phyloP scores from a whole-genome alignment of 768 basidiomycete genomes.

The Hypholoma sublateritium region DNA sequence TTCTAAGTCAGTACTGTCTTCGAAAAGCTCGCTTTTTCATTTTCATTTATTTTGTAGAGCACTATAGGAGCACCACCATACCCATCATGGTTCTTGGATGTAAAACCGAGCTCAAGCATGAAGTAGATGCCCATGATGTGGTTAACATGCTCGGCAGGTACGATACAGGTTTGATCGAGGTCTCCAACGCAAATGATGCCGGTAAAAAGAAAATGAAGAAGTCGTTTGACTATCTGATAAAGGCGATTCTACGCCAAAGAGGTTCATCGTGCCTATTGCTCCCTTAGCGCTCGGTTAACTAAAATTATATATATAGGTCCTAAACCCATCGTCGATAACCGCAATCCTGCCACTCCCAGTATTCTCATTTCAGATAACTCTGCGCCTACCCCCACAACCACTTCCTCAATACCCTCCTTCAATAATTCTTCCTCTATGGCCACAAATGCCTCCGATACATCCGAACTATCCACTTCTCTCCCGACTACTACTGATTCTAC shows the following conservation, averaged over 20 bases:
- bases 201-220: constrained; percentile 74
- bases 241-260: constrained; percentile 55
- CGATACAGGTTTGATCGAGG: constrained; percentile 79
- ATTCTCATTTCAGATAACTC: constrained; percentile 41
- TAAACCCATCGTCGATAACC: constrained; percentile 38
- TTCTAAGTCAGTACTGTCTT: constrained; percentile 60
- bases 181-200: constrained; percentile 51
- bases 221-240: constrained; percentile 74
- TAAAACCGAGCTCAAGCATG: constrained; percentile 71
- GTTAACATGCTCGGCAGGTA: constrained; percentile 52
- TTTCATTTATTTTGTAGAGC: constrained; percentile 38
- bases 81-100: constrained; percentile 81
- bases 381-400: constrained; percentile 52
- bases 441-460: constrained; percentile 4
- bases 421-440: not conserved
- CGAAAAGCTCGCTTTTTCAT: not conserved
- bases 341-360: constrained; percentile 76
- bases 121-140: constrained; percentile 58
- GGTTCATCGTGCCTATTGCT: constrained; percentile 27
- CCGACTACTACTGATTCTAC: constrained; percentile 5
- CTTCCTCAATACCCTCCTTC: constrained; percentile 29
- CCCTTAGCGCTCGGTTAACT: not conserved
- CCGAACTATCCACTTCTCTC: constrained; percentile 28
- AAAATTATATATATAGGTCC: constrained; percentile 22
- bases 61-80: constrained; percentile 55